Evolutionary conservation across 2,329 filamentous ascomycete genomes (phyloP).

Genomic region (Coniochaeta sp.): DNA sequence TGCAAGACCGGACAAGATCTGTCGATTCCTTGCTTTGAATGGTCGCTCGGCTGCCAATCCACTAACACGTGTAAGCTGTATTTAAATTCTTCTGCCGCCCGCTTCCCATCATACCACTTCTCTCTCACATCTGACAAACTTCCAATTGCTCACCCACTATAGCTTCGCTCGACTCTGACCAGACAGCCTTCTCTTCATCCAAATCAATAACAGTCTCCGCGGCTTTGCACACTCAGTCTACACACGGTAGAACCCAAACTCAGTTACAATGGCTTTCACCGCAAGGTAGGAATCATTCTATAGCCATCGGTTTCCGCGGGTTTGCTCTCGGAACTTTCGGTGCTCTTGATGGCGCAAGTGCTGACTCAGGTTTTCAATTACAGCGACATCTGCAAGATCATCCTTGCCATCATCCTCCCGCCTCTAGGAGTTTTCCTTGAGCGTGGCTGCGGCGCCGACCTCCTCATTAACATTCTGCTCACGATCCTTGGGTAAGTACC

Average conservation of each 20-base stretch:
- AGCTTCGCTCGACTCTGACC: background rate
- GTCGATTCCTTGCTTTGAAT: background rate
- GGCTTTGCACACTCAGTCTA: background rate
- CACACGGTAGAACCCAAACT: background rate
- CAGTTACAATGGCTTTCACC: constrained; percentile 49
- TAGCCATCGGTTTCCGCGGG: background rate
- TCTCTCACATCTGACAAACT: background rate
- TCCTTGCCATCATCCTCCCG: constrained; percentile 83
- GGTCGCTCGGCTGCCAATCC: background rate
- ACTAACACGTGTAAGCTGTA: background rate
- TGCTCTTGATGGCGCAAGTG: background rate
- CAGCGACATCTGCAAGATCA: constrained; percentile 57
- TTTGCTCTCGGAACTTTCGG: background rate
- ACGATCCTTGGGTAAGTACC: constrained; percentile 56
- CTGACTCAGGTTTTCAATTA: constrained; percentile 1
- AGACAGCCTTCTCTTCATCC: background rate
- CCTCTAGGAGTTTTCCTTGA: constrained; percentile 92
- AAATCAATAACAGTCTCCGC: background rate
- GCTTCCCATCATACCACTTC: background rate
- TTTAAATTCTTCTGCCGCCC: background rate
- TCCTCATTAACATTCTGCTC: constrained; percentile 88
- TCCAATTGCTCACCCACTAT: background rate
- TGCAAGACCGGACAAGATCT: background rate
- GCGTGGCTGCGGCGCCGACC: constrained; percentile 77
- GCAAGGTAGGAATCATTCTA: constrained; percentile 35